Evolutionary conservation across 257 asterid genomes (phyloP).

Genomic region (Jacaranda mimosifolia): DNA sequence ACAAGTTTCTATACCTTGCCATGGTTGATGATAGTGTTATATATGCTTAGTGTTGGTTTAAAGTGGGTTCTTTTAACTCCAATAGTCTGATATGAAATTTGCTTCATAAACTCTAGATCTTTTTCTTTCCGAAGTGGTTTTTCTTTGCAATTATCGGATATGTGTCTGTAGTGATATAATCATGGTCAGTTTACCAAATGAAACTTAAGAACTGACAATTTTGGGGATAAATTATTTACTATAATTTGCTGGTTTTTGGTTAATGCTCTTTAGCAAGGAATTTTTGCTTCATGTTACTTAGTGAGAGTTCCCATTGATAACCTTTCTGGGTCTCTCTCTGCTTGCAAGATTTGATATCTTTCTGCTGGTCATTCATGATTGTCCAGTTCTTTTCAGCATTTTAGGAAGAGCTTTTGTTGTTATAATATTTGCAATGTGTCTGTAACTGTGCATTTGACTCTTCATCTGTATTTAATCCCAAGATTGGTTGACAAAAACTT

Average conservation of each 20-base stretch:
- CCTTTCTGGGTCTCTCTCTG: background rate
- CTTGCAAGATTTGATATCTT: constrained; percentile 19
- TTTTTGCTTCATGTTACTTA: background rate
- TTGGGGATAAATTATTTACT: no score
- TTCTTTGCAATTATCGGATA: background rate
- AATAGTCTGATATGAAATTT: background rate
- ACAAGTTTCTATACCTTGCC: background rate
- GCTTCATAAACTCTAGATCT: background rate
- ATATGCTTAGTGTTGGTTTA: background rate
- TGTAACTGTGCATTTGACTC: constrained; percentile 24
- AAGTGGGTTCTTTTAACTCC: background rate
- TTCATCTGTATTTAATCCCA: constrained; percentile 17
- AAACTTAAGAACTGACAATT: background rate
- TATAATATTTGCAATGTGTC: background rate
- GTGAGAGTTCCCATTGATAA: constrained; percentile 9
- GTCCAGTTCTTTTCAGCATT: background rate
- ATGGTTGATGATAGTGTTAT: background rate
- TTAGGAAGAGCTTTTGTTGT: constrained; percentile 16
- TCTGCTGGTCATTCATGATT: background rate
- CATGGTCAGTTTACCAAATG: background rate
- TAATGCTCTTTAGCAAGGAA: constrained; percentile 7
- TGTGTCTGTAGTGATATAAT: background rate
- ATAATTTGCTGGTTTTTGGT: background rate
- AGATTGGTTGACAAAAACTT: constrained; percentile 6
- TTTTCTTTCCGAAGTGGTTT: background rate